These are phyloP conservation scores for Glebionis coronaria DNA, from an alignment of 129 eudicot genomes.

Conservation along the genomic window DNA sequence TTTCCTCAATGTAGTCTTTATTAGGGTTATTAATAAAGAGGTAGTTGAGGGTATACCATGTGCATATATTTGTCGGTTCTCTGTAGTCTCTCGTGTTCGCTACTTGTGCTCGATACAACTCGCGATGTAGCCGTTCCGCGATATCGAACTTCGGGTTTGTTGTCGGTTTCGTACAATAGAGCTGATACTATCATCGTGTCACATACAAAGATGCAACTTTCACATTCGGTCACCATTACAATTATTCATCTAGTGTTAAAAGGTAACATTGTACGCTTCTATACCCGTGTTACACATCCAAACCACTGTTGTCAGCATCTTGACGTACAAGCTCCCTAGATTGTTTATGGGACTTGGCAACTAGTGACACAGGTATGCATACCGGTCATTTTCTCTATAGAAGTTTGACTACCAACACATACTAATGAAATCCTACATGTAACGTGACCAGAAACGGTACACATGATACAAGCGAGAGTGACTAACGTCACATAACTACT, in stretches of 20 bases:
- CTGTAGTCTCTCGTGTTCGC: no score
- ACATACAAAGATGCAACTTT: not conserved
- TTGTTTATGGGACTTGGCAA: slow-evolving; percentile 1
- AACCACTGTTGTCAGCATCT: not conserved
- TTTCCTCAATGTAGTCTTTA: no score
- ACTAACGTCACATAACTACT: slow-evolving; percentile 18
- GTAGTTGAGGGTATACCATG: no score
- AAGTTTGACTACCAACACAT: slow-evolving; percentile 19
- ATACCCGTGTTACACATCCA: not conserved
- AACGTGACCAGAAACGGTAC: slow-evolving; percentile 5
- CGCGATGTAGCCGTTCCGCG: no score
- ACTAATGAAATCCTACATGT: slow-evolving; percentile 4
- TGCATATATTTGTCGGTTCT: no score
- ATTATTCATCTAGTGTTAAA: not conserved
- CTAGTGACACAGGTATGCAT: slow-evolving; percentile 10
- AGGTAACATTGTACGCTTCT: not conserved
- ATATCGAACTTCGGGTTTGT: no score
- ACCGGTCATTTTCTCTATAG: not conserved
- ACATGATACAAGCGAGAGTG: slow-evolving; percentile 16
- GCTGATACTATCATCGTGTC: no score
- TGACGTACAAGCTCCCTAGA: slow-evolving; percentile 25
- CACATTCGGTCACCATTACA: not conserved
- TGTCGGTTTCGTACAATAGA: no score
- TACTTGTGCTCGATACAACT: no score
- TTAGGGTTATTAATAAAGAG: no score